phyloP scores from a whole-genome alignment of 768 basidiomycete genomes.

The Suillus alpinus region DNA sequence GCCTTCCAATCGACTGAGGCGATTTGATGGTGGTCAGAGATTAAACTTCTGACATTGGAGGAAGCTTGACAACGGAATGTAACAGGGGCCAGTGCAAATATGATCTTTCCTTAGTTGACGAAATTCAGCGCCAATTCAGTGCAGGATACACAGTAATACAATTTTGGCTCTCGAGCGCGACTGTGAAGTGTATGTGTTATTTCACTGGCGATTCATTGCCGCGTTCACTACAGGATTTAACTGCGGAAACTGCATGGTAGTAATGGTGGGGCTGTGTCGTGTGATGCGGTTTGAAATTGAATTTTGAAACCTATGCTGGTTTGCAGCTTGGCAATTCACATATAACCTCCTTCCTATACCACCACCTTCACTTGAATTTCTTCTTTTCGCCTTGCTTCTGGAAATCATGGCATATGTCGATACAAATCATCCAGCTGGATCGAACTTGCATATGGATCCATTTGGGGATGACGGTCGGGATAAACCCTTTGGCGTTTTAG shows the following conservation, averaged over 20 bases:
- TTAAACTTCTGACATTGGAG: neutral
- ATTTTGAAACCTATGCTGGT: neutral
- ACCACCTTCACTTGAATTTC: constrained; percentile 1
- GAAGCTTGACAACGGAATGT: neutral
- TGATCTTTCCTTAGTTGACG: neutral
- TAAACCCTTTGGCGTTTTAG: constrained; percentile 18
- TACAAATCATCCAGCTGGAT: constrained; percentile 10
- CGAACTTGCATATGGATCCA: constrained; percentile 17
- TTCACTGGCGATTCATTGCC: neutral
- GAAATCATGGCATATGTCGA: constrained; percentile 23
- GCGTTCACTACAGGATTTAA: neutral
- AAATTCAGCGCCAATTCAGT: neutral
- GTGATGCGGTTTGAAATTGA: neutral
- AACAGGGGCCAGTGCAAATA: neutral
- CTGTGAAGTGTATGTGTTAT: neutral
- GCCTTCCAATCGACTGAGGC: constrained; percentile 25
- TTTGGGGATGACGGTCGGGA: constrained; percentile 24
- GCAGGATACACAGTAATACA: neutral
- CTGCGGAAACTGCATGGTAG: neutral
- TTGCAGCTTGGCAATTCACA: neutral
- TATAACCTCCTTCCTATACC: constrained; percentile 1
- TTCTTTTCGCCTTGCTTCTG: constrained; percentile 18
- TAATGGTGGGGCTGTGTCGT: neutral
- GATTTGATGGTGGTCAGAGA: constrained; percentile 20
- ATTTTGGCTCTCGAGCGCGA: neutral